Conservation (phyloP, 2,329 filamentous ascomycete species). For the Fusarium mexicanum region DNA sequence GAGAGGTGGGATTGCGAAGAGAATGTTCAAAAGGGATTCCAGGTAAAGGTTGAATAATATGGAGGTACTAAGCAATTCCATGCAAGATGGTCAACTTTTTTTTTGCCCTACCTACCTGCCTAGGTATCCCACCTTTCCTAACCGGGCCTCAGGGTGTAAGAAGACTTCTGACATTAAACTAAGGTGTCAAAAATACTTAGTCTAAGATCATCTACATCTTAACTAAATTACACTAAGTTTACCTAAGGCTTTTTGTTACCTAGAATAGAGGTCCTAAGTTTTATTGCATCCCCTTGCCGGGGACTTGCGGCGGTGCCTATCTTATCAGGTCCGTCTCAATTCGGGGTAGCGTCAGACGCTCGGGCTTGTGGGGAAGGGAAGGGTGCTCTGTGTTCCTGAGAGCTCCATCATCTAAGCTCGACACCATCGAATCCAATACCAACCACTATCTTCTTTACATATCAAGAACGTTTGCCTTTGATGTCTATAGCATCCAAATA, state of each 20-base stretch:
- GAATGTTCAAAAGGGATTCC: not conserved
- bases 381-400: slow-evolving; percentile 4
- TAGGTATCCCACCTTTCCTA: not conserved
- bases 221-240: too few species aligned
- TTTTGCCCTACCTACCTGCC: slow-evolving; percentile 11
- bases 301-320: slow-evolving; percentile 26
- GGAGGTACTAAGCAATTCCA: not conserved
- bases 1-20: not conserved
- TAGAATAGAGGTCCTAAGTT: too few species aligned
- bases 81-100: slow-evolving; percentile 36
- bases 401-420: slow-evolving; percentile 29
- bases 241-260: too few species aligned
- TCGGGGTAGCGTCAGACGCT: slow-evolving; percentile 21
- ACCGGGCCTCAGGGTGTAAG: not conserved
- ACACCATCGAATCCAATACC: not conserved
- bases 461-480: not conserved
- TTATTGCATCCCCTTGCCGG: not conserved
- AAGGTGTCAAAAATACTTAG: too few species aligned
- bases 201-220: too few species aligned
- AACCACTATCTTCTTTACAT: not conserved
- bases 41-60: not conserved
- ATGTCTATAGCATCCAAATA: slow-evolving; percentile 18
- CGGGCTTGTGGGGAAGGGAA: slow-evolving; percentile 27
- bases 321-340: slow-evolving; percentile 39
- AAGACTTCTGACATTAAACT: too few species aligned